These are phyloP conservation scores for Pichia sp. DNA, from an alignment of 1,139 yeast species.

Conservation along the genomic window DNA sequence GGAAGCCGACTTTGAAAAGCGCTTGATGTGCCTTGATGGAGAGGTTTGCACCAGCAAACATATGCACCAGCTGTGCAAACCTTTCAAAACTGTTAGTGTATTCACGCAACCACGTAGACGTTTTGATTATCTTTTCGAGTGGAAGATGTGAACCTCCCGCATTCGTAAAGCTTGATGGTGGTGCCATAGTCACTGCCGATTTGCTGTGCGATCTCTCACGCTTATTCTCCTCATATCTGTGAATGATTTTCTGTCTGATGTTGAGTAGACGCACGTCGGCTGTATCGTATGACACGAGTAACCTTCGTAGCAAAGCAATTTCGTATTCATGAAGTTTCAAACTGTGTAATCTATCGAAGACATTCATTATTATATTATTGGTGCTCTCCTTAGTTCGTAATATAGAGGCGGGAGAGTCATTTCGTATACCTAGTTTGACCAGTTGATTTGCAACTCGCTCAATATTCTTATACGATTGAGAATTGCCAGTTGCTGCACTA, in stretches of 20 bases:
- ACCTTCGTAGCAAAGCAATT: slow-evolving; percentile 5
- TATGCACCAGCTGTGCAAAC: slow-evolving; percentile 12
- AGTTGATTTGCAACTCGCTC: no score
- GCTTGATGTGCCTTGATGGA: slow-evolving; percentile 1
- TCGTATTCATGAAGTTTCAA: slow-evolving; percentile 4
- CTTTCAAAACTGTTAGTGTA: slow-evolving; percentile 11
- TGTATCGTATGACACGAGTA: slow-evolving; percentile 4
- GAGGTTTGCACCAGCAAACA: slow-evolving; percentile 10
- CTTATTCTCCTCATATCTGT: slow-evolving; percentile 5
- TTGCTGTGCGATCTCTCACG: no score
- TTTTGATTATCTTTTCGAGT: slow-evolving; percentile 3
- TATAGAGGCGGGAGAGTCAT: no score
- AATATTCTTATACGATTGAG: no score
- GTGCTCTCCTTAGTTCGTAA: slow-evolving; percentile 6
- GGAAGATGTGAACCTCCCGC: no score
- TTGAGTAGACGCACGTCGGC: slow-evolving; percentile 1
- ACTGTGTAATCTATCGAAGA: slow-evolving; percentile 12
- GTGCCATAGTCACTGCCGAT: no score
- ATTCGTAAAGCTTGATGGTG: no score
- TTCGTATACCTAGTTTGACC: no score
- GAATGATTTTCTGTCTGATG: slow-evolving; percentile 5
- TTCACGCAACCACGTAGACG: slow-evolving; percentile 10
- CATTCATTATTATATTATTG: slow-evolving; percentile 5
- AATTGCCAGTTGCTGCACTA: no score
- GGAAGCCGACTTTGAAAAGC: slow-evolving; percentile 6